phyloP scores from a whole-genome alignment of 192 early-diverging fungal genomes.

The Gonapodya sp. region DNA sequence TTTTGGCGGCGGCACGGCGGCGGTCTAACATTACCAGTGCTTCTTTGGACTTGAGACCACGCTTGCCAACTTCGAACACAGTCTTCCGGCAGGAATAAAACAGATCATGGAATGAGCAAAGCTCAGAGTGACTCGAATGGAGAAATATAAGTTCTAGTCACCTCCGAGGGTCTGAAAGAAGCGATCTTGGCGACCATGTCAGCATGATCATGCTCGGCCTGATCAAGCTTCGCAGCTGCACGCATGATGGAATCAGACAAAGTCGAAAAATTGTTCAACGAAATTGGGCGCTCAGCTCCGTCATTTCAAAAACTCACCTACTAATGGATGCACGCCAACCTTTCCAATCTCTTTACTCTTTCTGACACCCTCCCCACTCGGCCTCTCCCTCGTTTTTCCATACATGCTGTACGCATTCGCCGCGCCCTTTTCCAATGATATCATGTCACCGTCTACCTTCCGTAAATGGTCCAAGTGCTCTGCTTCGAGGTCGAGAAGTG shows the following conservation, averaged over 20 bases:
- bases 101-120: background rate
- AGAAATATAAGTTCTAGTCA: constrained; percentile 12
- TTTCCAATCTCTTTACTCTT: constrained; percentile 75
- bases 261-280: too few species aligned
- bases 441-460: constrained; percentile 48
- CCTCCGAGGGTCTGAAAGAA: constrained; percentile 72
- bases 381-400: constrained; percentile 65
- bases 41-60: constrained; percentile 67
- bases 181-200: constrained; percentile 65
- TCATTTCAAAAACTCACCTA: constrained; percentile 32
- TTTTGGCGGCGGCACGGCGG: constrained; percentile 13
- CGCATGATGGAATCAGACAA: constrained; percentile 13
- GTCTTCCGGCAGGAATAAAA: constrained; percentile 39
- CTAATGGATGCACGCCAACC: constrained; percentile 70
- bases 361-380: constrained; percentile 75
- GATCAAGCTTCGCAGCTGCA: constrained; percentile 29
- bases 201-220: constrained; percentile 50
- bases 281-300: too few species aligned
- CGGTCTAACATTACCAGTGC: constrained; percentile 38
- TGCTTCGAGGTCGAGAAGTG: constrained; percentile 55
- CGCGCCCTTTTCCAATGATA: constrained; percentile 52
- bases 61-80: constrained; percentile 85
- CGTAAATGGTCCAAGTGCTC: constrained; percentile 63
- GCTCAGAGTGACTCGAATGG: background rate
- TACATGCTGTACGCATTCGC: constrained; percentile 84